These are phyloP conservation scores for Tulasnella sp. DNA, from an alignment of 768 basidiomycete genomes.

Conservation along the genomic window DNA sequence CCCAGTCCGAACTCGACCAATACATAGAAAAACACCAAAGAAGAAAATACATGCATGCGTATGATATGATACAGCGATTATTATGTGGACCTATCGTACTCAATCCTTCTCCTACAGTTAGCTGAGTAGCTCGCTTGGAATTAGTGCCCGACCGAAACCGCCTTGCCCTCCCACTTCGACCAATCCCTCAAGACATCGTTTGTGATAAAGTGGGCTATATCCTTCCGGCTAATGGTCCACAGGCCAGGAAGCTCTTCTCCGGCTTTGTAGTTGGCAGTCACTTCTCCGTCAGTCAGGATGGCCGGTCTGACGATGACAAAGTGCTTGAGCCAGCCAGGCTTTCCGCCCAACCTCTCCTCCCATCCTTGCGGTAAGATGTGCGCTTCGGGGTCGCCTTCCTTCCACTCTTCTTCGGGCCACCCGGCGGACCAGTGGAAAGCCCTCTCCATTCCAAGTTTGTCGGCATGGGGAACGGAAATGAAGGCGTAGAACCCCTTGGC, in stretches of 20 bases:
- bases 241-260: background rate
- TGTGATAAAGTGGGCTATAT: constrained; percentile 20
- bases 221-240: constrained; percentile 22
- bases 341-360: background rate
- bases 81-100: background rate
- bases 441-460: constrained; percentile 61
- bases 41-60: background rate
- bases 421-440: constrained; percentile 21
- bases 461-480: constrained; percentile 49
- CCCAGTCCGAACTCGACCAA: background rate
- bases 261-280: background rate
- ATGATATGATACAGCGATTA: background rate
- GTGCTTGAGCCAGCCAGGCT: constrained; percentile 16
- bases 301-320: constrained; percentile 23
- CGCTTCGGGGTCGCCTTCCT: background rate
- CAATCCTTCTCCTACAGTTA: background rate
- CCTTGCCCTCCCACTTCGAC: constrained; percentile 18
- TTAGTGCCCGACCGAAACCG: constrained; percentile 17
- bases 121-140: background rate
- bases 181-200: constrained; percentile 15
- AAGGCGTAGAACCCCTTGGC: constrained; percentile 51
- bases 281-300: constrained; percentile 9
- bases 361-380: constrained; percentile 21
- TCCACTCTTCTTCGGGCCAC: constrained; percentile 11
- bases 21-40: background rate